A percentile compares a stretch with the other conserved stretches of the same genome.
Conservation (phyloP, 352 stramenopile genomes). For the Aphanomyces stellatus region DNA sequence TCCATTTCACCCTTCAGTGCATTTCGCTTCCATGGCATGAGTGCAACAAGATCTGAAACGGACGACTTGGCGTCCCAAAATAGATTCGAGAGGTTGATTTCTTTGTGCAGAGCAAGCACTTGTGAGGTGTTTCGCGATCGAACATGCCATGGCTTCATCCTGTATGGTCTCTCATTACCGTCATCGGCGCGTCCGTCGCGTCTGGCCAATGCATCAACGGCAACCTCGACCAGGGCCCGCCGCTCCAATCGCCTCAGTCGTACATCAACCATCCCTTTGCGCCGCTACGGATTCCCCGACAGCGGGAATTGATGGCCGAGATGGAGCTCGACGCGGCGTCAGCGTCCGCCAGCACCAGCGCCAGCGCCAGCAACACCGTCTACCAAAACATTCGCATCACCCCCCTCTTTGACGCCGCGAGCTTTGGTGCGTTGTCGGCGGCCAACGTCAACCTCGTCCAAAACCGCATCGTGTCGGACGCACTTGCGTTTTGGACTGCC, state of each 20-base stretch:
- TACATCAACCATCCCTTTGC: conserved; percentile 11
- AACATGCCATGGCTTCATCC: too few species aligned
- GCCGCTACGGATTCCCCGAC: neutral
- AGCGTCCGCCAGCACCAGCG: neutral
- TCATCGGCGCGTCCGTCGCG: too few species aligned
- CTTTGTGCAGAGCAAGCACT: too few species aligned
- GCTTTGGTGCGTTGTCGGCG: conserved; percentile 28
- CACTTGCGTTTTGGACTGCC: conserved; percentile 46
- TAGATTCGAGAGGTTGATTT: too few species aligned
- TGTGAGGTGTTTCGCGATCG: too few species aligned
- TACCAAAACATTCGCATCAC: conserved; percentile 58
- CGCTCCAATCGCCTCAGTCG: conserved; percentile 11
- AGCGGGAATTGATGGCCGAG: neutral
- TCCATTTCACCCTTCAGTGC: too few species aligned
- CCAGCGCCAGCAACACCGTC: neutral
- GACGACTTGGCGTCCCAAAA: too few species aligned
- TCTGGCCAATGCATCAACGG: too few species aligned
- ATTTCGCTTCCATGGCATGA: too few species aligned
- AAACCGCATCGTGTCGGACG: conserved; percentile 49
- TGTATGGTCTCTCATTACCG: too few species aligned
- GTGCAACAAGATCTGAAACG: too few species aligned
- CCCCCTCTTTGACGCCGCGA: conserved; percentile 49
- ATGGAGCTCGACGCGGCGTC: conserved; percentile 15
- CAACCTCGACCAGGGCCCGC: too few species aligned
- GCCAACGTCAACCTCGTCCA: conserved; percentile 31